Evolutionary conservation across 331 rosid genomes (phyloP).

Genomic region (Acacia pycnantha): DNA sequence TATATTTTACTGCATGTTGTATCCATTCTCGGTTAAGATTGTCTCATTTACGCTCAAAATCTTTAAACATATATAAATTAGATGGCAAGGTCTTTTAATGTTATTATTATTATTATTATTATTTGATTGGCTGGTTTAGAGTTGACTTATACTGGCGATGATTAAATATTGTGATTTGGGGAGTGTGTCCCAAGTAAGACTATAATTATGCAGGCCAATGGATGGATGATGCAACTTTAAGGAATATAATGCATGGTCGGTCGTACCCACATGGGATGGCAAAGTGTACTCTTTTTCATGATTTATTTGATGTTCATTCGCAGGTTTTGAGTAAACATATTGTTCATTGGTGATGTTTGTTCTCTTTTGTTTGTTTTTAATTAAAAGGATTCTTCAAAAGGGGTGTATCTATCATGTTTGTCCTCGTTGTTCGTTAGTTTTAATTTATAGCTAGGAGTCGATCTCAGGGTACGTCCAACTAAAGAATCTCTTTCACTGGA

Average conservation of each 20-base stretch:
- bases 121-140: neutral
- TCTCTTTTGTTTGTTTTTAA: neutral
- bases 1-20: neutral
- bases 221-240: slow-evolving; percentile 14
- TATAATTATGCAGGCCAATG: slow-evolving; percentile 2
- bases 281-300: neutral
- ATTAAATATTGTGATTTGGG: neutral
- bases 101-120: neutral
- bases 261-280: slow-evolving; percentile 1
- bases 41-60: neutral
- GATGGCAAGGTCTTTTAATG: no score
- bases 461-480: neutral
- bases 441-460: no score
- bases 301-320: neutral
- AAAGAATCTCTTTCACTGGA: neutral
- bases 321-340: neutral
- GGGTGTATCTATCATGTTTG: neutral
- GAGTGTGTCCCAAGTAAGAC: slow-evolving; percentile 9
- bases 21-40: neutral
- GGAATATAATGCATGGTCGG: slow-evolving; percentile 5
- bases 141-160: neutral
- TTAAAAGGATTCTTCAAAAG: neutral
- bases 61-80: neutral
- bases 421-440: neutral
- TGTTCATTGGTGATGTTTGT: neutral